These are phyloP conservation scores for Biscogniauxia marginata DNA, from an alignment of 2,329 filamentous ascomycete genomes.

Conservation along the genomic window DNA sequence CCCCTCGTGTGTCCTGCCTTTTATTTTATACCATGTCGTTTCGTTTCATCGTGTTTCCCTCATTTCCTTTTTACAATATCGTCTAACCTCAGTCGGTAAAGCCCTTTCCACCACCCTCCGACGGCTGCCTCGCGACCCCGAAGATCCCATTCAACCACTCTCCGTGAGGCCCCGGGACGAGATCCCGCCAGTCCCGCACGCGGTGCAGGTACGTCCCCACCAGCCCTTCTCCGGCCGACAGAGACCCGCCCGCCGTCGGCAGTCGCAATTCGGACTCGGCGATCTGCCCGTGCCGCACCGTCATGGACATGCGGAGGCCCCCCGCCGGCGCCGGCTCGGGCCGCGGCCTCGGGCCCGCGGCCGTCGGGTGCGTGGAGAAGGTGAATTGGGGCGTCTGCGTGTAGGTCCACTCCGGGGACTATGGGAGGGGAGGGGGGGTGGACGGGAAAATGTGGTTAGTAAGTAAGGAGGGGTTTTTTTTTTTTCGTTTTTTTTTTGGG, in stretches of 20 bases:
- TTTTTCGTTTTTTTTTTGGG: not conserved
- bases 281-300: constrained; percentile 40
- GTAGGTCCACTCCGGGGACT: constrained; percentile 74
- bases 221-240: too few species aligned
- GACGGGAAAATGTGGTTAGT: constrained; percentile 1
- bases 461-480: too few species aligned
- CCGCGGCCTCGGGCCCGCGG: constrained; percentile 56
- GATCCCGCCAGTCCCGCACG: constrained; percentile 28
- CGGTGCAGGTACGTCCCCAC: constrained; percentile 22
- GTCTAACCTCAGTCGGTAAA: not conserved
- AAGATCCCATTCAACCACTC: constrained; percentile 32
- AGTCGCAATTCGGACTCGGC: constrained; percentile 13
- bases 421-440: constrained; percentile 1
- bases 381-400: constrained; percentile 83
- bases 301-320: constrained; percentile 37
- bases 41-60: too few species aligned
- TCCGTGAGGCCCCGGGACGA: constrained; percentile 18
- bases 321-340: constrained; percentile 36
- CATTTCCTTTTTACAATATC: not conserved
- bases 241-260: too few species aligned
- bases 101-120: not conserved
- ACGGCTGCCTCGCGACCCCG: constrained; percentile 16
- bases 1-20: too few species aligned
- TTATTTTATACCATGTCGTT: too few species aligned
- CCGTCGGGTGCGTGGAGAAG: constrained; percentile 60